Evolutionary conservation across 306 rosid species (phyloP), one percentile per base, ranked within the genome.

Genomic region (Delonix regia): DNA sequence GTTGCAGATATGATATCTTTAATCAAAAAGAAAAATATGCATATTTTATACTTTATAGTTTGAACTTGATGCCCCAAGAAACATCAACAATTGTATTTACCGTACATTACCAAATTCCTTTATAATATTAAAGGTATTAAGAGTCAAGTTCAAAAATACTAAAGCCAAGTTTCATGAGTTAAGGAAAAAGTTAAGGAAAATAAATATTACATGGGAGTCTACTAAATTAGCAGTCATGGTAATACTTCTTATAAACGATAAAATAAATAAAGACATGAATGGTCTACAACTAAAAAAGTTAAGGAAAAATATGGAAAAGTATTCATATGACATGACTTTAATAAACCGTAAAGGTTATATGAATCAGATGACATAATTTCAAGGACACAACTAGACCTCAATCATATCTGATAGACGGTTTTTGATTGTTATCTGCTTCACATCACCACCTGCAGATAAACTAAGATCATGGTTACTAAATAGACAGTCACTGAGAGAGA

Each of bases 381-480:
- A 87, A 80, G 85, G 63, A 83, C 91, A 87, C 89, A 81, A 88
- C 80, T 81, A 88, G 87, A 95, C 97, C 99, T 91, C 97, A 88
- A 90, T 92, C 82, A 95, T 42, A 89, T 95, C 93, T 77, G 91
- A 80, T 64, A 95, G 88, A 61, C 76, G 76, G 76, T 91, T 88
- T 88, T 92, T 92, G 82, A 73, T 77, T 28, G 82, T 21, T 78
- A 92, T 92, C 91, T 92, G 94, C 97, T 95, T 95, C 95, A 89
- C 94, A 85, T 95, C 99, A 88, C 99, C 99, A 60, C 97, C 99
- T 88, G 97, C 94, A 88, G 89, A 83, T 91, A 89, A 89, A 91
- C 97, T 90, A 87, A 82, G 81, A 82, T 75, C 82, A 66, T 16
- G 62, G 78, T 91, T 59, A 88, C 84, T 88, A 83, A 57, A 53